Conservation (phyloP, 2,329 filamentous ascomycete species). For the Fusarium tuaranense region DNA sequence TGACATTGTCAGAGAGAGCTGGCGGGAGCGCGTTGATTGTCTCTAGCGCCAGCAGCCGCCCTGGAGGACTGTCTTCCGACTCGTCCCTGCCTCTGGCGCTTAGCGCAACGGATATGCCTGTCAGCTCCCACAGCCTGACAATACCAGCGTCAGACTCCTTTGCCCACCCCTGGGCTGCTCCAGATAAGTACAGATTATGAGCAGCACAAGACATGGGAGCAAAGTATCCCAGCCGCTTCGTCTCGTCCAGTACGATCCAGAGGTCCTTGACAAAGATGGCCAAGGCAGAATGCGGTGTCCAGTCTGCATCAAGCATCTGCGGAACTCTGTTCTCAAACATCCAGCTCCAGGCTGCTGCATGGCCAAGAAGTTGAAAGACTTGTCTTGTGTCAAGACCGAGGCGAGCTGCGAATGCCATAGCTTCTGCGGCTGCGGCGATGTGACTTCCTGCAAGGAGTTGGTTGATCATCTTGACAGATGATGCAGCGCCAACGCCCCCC, state of each 20-base stretch:
- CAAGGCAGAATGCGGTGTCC: not conserved
- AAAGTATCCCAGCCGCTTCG: not conserved
- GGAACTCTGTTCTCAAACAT: not conserved
- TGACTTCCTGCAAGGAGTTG: not conserved
- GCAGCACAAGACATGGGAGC: not conserved
- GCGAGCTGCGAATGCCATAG: not conserved
- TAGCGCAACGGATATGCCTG: not conserved
- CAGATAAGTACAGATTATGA: not conserved
- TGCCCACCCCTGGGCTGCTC: not conserved
- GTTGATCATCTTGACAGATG: not conserved
- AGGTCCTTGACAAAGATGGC: not conserved
- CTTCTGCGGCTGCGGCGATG: not conserved
- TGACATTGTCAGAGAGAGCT: not conserved
- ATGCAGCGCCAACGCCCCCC: not conserved
- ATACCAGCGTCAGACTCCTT: not conserved
- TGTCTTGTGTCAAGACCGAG: not conserved
- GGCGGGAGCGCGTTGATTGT: not conserved
- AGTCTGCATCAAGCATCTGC: not conserved
- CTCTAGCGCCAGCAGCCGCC: not conserved
- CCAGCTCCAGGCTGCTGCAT: not conserved
- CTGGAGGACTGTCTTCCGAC: not conserved
- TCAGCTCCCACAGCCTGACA: not conserved
- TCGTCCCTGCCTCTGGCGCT: not conserved
- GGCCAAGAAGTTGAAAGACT: not conserved
- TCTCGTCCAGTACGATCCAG: not conserved